Percentiles rank a stretch among this genome's conserved stretches.
phyloP scores from a whole-genome alignment of 129 eudicot species.

The Escallonia rubra region DNA sequence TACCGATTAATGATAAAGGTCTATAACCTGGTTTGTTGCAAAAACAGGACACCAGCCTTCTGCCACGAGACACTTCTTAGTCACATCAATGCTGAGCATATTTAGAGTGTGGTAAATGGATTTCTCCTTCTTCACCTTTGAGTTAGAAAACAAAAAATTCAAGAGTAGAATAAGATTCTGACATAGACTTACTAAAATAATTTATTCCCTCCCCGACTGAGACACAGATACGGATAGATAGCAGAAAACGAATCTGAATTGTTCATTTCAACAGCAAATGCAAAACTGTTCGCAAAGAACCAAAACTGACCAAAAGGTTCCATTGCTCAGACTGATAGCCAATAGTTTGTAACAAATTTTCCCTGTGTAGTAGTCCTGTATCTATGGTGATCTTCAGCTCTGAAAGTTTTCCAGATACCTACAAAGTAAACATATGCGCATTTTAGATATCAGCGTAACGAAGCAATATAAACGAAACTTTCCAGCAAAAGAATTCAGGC shows the following conservation, averaged over 20 bases:
- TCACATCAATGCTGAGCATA: constrained; percentile 88
- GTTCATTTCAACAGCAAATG: constrained; percentile 1
- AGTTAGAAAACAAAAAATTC: constrained; percentile 5
- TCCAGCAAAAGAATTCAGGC: too few relatives aligned
- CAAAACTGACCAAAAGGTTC: constrained; percentile 60
- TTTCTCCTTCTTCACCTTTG: constrained; percentile 81
- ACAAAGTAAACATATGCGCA: neutral
- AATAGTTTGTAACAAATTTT: constrained; percentile 55
- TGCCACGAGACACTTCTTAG: constrained; percentile 90
- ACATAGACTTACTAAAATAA: neutral
- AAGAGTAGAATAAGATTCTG: neutral
- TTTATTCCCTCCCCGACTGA: neutral
- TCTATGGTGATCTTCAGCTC: constrained; percentile 87
- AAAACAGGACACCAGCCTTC: constrained; percentile 95
- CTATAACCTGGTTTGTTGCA: constrained; percentile 59
- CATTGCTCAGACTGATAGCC: constrained; percentile 70
- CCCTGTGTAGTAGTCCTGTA: constrained; percentile 62
- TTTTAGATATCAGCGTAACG: too few relatives aligned
- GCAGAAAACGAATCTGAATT: neutral
- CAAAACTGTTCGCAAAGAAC: neutral
- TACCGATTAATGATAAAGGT: neutral
- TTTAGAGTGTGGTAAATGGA: constrained; percentile 69
- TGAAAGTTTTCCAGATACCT: constrained; percentile 70
- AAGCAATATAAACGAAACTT: too few relatives aligned
- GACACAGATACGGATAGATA: neutral